Evolutionary conservation across 2,329 filamentous ascomycete species (phyloP), one percentile per base, ranked within the genome.

Genomic region (Fusarium zealandicum): DNA sequence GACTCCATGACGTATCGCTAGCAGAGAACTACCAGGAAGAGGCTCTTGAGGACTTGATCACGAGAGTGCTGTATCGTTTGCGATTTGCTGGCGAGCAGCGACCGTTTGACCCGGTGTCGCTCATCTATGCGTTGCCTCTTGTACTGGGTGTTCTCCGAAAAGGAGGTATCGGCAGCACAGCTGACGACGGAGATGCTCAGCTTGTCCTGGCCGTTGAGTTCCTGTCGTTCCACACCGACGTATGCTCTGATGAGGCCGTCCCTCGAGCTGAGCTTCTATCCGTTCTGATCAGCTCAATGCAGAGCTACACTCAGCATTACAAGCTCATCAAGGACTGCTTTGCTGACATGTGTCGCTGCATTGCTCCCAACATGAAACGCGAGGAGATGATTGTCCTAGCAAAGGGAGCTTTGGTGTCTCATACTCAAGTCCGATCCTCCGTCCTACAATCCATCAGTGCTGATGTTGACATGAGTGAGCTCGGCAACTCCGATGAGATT

Each of bases 281-380:
- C 3, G 80, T 83, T 4, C 79, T 99, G 31, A 87, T 96, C 51
- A 80, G 80, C 37, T 89, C 92, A 1, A 96, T 99, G 90, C 90
- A 96, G 70, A 83, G 78, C 55, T 96, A 96, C 72, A 89, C 87
- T 37, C 92, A 96, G 69, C 95, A 99, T 74, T 97, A 97, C 78
- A 96, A 96, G 75, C 80, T 93, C 52, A 86, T 97, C 75, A 96
- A 93, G 72, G 95, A 99, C 73, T 96, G 92, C 68, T 84, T 99
- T 59, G 82, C 89, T 47, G 92, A 98, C 71, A 83, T 96, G 61
- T 91, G 90, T 67, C 87, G 92, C 54, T 93, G 89, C 60, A 82
- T 98, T 44, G 89, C 93, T 3, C 86, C 90, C 3, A 96, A 92
- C 66, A 92, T 97, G 62, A 87, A 74, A 50, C 72, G 80, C 4